Percentiles rank a stretch among this genome's conserved stretches.
These are phyloP conservation scores for Saxophila tyrrhenica DNA, from an alignment of 495 filamentous ascomycete species.

Conservation along the genomic window DNA sequence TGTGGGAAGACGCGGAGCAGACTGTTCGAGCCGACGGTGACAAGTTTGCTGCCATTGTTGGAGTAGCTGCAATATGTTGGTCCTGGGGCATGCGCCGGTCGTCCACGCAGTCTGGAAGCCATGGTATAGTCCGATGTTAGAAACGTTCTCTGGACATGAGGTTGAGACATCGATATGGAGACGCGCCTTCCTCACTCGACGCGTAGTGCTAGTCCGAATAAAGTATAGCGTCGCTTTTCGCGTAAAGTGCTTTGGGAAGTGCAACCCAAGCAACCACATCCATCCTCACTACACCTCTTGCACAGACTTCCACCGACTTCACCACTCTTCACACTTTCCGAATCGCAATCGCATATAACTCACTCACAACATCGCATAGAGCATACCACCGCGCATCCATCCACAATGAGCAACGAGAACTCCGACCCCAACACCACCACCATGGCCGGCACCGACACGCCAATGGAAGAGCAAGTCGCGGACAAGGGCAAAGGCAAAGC, in stretches of 20 bases:
- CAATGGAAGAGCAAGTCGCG: constrained; percentile 22
- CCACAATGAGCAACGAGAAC: constrained; percentile 9
- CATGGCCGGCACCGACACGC: constrained; percentile 6
- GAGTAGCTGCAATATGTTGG: constrained; percentile 56
- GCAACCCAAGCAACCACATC: too few relatives aligned
- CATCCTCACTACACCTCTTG: too few relatives aligned
- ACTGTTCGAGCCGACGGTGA: constrained; percentile 86
- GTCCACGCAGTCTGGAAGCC: constrained; percentile 28
- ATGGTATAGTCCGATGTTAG: constrained; percentile 18
- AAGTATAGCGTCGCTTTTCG: too few relatives aligned
- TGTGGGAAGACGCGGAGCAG: constrained; percentile 82
- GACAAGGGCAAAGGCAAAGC: constrained; percentile 37
- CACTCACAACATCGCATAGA: background rate
- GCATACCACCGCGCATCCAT: background rate
- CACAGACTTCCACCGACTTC: too few relatives aligned
- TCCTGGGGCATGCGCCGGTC: constrained; percentile 51
- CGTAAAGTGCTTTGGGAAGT: too few relatives aligned
- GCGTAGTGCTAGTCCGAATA: too few relatives aligned
- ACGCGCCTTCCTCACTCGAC: constrained; percentile 4
- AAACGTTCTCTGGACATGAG: constrained; percentile 2
- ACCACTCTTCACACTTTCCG: background rate
- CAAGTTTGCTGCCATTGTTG: constrained; percentile 53
- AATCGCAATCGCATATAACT: background rate
- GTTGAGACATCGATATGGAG: background rate
- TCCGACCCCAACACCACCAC: constrained; percentile 1